Evolutionary conservation across 2,329 filamentous ascomycete species (phyloP).

Genomic region (Chrysosporium keratinophilum): DNA sequence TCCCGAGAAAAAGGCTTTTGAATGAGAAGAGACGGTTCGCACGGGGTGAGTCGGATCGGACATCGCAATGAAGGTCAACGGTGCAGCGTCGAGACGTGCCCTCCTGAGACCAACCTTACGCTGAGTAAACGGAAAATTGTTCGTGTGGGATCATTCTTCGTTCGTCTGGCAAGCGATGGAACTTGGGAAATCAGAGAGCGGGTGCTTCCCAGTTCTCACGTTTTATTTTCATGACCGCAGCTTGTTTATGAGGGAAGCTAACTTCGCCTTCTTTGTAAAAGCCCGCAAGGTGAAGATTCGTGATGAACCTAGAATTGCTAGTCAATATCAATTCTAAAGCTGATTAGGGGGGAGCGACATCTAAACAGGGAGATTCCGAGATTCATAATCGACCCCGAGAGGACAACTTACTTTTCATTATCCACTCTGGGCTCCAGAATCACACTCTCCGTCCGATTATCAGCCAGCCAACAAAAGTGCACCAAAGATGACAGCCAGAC

Average conservation of each 20-base stretch:
- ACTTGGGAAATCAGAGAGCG: conserved; percentile 37
- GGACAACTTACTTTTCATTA: conserved; percentile 62
- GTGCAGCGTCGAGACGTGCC: background rate
- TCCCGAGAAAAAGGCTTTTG: no score
- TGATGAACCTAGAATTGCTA: conserved; percentile 47
- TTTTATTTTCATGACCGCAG: conserved; percentile 69
- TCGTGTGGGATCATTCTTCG: no score
- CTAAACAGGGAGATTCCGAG: no score
- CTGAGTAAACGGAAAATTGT: no score
- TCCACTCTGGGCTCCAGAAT: conserved; percentile 85
- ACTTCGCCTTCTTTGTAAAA: conserved; percentile 84
- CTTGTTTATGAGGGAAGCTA: conserved; percentile 82
- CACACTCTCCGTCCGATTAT: conserved; percentile 70
- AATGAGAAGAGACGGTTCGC: no score
- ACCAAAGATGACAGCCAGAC: conserved; percentile 76
- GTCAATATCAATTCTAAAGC: background rate
- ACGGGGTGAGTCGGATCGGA: background rate
- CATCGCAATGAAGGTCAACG: background rate
- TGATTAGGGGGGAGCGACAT: no score
- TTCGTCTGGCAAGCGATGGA: no score
- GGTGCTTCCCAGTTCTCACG: conserved; percentile 73
- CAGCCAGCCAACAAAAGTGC: conserved; percentile 72
- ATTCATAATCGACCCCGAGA: no score
- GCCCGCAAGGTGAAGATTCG: conserved; percentile 60
- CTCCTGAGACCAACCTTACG: background rate